phyloP scores from a whole-genome alignment of 1,284 basidiomycete species.

The Trametes polyzona region DNA sequence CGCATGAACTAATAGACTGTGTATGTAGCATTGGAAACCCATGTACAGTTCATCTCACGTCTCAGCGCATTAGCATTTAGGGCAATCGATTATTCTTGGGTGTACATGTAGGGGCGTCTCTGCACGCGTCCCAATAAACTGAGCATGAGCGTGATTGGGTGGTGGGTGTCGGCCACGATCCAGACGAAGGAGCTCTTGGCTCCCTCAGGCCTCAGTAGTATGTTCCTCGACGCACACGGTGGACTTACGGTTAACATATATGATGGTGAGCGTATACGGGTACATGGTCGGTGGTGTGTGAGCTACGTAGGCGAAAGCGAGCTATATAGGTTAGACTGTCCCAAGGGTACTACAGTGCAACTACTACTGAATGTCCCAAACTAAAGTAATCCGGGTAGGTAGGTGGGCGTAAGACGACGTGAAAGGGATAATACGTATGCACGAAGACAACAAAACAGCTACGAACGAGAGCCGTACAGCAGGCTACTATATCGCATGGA shows the following conservation, averaged over 20 bases:
- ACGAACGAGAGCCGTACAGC: no score
- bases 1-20: not conserved
- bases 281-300: conserved; percentile 17
- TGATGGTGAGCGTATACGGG: conserved; percentile 19
- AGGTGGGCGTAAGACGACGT: not conserved
- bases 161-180: no score
- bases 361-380: conserved; percentile 22
- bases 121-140: not conserved
- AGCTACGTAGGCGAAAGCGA: conserved; percentile 26
- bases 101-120: not conserved
- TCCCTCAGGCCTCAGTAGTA: no score
- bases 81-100: not conserved
- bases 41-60: not conserved
- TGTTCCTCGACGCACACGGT: not conserved
- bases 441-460: conserved; percentile 5
- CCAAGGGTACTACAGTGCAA: conserved; percentile 25
- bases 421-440: not conserved
- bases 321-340: conserved; percentile 29
- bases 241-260: not conserved
- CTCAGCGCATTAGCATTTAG: not conserved
- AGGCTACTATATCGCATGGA: conserved; percentile 11
- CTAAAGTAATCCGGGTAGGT: conserved; percentile 13
- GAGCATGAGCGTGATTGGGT: no score
- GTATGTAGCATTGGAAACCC: not conserved
- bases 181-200: not conserved